Evolutionary conservation across 2,329 filamentous ascomycete species (phyloP), one percentile per base, ranked within the genome.

Genomic region (Fusarium papillatum): DNA sequence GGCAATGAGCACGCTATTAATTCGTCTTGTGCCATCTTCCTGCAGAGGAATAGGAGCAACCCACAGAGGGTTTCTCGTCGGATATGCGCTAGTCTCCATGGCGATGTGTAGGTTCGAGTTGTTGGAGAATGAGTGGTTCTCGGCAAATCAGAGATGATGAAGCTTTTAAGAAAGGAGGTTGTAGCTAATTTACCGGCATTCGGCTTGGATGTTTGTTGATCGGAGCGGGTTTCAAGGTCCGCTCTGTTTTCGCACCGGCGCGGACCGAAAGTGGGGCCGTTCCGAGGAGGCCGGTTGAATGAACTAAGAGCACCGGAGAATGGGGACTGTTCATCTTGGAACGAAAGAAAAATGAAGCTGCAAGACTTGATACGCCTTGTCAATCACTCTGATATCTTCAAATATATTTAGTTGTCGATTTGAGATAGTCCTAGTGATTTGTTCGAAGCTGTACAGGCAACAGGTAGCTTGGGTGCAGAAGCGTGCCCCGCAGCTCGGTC

Each of bases 1-100:
- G 16, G 77, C 78, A 16, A 79, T 72, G 9, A 79, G 62, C 0
- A 61, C 59, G 19, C 59, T 61, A 4, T 61, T 61, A 19, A 61
- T 61, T 1, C 59, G 59, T 26, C 59, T 31, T 4, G 59, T 61
- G 11, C 59, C 59, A 5, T 61, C 59, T 11, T 39, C 10, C 6
- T 61, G 59, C 8, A 61, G 8, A 61, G 59, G 59, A 4, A 61
- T 11, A n/a, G 59, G 59, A 16, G 59, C 59, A 7, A 61, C 59
- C 59, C 59, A 61, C 38, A 61, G 7, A 41, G 59, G 38, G 59
- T 4, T 29, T n/a, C 38, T 41, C 4, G 34, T 43, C 4, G 59
- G 59, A n/a, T 61, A 61, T 31, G 59, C 59, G 24, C 59, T 26
- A n/a, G 38, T 43, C 24, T 61, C 38, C 59, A 61, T 61, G 26